Conservation (phyloP, 73 alveolate genomes). For the Tetrahymena borealis region DNA sequence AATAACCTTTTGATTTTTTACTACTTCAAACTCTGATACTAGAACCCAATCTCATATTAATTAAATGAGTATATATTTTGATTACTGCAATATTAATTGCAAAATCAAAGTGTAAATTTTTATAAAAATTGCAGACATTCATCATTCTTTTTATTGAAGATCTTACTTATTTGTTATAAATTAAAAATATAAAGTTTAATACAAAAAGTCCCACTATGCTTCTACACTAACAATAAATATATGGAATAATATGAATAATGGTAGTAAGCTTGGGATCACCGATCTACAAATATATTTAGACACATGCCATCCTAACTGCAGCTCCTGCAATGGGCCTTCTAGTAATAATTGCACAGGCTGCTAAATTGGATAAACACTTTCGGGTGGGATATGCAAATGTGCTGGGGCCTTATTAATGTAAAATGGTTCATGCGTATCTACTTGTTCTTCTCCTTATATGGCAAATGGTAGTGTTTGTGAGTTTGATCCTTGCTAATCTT, state of each 20-base stretch:
- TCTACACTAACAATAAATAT: background rate
- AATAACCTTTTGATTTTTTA: too few species aligned
- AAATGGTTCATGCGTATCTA: background rate
- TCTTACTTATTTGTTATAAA: background rate
- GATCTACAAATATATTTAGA: background rate
- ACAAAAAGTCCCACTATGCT: background rate
- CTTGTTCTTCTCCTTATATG: background rate
- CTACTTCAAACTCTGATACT: too few species aligned
- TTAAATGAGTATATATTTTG: too few species aligned
- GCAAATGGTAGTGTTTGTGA: background rate
- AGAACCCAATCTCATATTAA: too few species aligned
- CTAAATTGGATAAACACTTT: background rate
- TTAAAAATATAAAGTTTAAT: background rate
- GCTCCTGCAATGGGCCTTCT: background rate
- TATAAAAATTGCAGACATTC: background rate
- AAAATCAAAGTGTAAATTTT: background rate
- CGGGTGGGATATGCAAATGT: background rate
- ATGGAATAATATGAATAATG: background rate
- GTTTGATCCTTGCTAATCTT: background rate
- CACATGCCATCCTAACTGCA: background rate
- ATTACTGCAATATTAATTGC: too few species aligned
- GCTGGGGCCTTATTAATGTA: background rate
- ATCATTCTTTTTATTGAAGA: background rate
- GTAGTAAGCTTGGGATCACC: background rate
- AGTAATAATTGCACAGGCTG: background rate